Evolutionary conservation across 176 grass and related monocot genomes (phyloP), one percentile per base, ranked within the genome.

Genomic region (Phyllostachys edulis): DNA sequence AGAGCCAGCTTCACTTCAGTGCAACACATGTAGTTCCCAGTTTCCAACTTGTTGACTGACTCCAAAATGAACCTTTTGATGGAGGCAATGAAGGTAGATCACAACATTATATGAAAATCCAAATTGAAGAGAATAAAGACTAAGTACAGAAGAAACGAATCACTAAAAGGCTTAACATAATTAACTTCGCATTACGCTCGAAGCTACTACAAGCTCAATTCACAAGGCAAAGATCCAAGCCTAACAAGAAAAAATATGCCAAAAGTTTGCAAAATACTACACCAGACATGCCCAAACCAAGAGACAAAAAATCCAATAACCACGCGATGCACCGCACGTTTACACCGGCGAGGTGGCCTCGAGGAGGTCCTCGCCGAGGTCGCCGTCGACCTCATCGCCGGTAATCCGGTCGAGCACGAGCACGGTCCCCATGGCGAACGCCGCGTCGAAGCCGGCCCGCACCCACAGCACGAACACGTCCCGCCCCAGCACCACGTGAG

Each of bases 401-500:
- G 80, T 87, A 81, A 99, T 88, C 70, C 92, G 80, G 69, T 94
- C 96, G 44, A 99, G 93, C 50, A 96, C 93, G 71, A 99, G 88
- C 44, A 99, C 91, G 69, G 96, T 63, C 50, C 91, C 96, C 91
- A 99, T 96, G 71, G 86, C 89, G 72, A 99, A 96, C 17, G 93
- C 96, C 1, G 93, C 89, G 52, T 99, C 96, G 73, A 92, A 93
- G 3, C 88, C 87, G 0, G 93, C 89, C 2, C 68, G 57, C 47
- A 99, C 79, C 80, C 91, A 90, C 9, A 99, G 91, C 78, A 90
- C 90, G 84, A 96, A 99, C 23, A 94, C 96, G 73, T 99, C 93
- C 8, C 88, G 89, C 1, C 89, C 93, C 50, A 99, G 57, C 50
- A 99, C 36, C 6, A 99, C 87, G 45, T 96, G 89, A 41, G 91